phyloP scores from a whole-genome alignment of 768 basidiomycete species.

The Tricholoma flavovirens region DNA sequence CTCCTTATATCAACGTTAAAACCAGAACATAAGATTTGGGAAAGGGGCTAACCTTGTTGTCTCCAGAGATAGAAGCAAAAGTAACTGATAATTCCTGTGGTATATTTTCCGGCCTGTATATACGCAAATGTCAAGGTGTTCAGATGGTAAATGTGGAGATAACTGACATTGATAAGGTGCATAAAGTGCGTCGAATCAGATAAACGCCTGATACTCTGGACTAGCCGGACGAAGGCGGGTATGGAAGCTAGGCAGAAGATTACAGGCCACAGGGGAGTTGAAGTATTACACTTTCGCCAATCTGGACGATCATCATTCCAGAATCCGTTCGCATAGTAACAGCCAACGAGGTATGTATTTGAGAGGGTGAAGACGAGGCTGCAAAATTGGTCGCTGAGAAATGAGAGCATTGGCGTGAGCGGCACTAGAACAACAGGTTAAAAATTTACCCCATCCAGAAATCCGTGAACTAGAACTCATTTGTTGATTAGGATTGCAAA shows the following conservation, averaged over 20 bases:
- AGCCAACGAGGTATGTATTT: constrained; percentile 68
- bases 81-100: constrained; percentile 55
- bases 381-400: constrained; percentile 70
- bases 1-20: background rate
- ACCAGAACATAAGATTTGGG: background rate
- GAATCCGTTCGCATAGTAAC: constrained; percentile 49
- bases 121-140: background rate
- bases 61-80: constrained; percentile 79
- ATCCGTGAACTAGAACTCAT: constrained; percentile 61
- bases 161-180: constrained; percentile 81
- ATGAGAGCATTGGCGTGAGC: background rate
- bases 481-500: constrained; percentile 6
- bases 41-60: constrained; percentile 40
- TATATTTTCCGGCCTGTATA: constrained; percentile 85
- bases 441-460: constrained; percentile 79
- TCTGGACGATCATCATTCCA: constrained; percentile 37
- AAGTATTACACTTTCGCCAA: constrained; percentile 42
- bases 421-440: background rate
- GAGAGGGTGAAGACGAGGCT: constrained; percentile 72
- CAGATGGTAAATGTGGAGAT: background rate
- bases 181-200: constrained; percentile 66
- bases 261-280: constrained; percentile 53
- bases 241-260: constrained; percentile 54
- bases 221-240: constrained; percentile 70
- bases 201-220: constrained; percentile 87